Evolutionary conservation across 2,329 filamentous ascomycete genomes (phyloP).

Genomic region (Chaetothyriales sp.): DNA sequence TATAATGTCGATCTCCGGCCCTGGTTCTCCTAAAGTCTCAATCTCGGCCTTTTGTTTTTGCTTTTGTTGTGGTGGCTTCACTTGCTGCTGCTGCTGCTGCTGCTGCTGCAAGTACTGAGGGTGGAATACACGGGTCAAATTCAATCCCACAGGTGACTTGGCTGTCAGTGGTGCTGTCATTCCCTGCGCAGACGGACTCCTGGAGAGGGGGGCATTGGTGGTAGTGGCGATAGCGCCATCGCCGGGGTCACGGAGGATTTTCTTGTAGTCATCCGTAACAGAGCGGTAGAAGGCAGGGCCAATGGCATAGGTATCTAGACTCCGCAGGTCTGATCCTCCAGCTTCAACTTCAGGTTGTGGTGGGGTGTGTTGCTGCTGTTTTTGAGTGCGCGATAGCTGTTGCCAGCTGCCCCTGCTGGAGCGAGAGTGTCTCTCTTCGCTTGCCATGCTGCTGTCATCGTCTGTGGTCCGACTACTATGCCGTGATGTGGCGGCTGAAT

Average conservation of each 20-base stretch:
- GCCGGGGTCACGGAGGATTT: background rate
- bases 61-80: background rate
- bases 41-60: background rate
- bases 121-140: background rate
- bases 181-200: too few relatives aligned
- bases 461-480: background rate
- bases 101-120: too few relatives aligned
- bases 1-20: background rate
- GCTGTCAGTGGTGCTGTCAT: too few relatives aligned
- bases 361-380: too few relatives aligned
- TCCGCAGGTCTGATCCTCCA: background rate
- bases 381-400: background rate
- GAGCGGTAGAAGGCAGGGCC: background rate
- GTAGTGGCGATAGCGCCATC: background rate
- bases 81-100: background rate
- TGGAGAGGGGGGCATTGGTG: background rate
- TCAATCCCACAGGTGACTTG: background rate
- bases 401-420: background rate
- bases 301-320: background rate
- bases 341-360: background rate
- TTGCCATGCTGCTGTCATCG: background rate
- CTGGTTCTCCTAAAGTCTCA: background rate
- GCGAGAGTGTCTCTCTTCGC: background rate
- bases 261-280: background rate
- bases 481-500: background rate